phyloP scores from a whole-genome alignment of 768 basidiomycete species.

The Lenzites betulinus region DNA sequence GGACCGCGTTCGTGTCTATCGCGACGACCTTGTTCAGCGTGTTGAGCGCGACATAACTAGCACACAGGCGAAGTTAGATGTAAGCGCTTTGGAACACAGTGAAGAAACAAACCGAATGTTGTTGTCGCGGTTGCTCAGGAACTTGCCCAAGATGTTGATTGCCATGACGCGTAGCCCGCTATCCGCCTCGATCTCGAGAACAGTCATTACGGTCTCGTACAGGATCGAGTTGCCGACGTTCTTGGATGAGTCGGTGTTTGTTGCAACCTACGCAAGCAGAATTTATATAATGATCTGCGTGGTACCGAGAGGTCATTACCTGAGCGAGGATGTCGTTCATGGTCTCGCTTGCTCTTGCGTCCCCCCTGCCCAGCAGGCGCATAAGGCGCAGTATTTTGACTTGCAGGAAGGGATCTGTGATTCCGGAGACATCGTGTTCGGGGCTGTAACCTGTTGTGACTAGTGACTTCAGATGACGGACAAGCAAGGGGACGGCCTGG shows the following conservation, averaged over 20 bases:
- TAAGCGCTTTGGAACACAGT: not conserved
- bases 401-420: conserved; percentile 95
- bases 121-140: conserved; percentile 96
- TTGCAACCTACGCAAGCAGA: conserved; percentile 77
- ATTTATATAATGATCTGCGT: not conserved
- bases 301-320: conserved; percentile 40
- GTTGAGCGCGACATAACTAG: conserved; percentile 94
- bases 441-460: conserved; percentile 97
- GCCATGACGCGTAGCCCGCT: conserved; percentile 97
- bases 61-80: not conserved
- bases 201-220: conserved; percentile 95
- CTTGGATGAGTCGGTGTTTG: conserved; percentile 96
- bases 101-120: conserved; percentile 82
- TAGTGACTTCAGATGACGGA: conserved; percentile 91
- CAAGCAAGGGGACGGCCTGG: conserved; percentile 89
- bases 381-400: conserved; percentile 90
- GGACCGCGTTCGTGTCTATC: conserved; percentile 97
- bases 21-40: conserved; percentile 98
- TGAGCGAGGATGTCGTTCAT: conserved; percentile 99
- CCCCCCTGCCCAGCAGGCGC: conserved; percentile 83
- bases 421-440: conserved; percentile 99
- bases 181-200: conserved; percentile 97
- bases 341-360: conserved; percentile 84
- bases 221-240: conserved; percentile 98
- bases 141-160: conserved; percentile 98